phyloP scores from a whole-genome alignment of 805 yeast species.

The Maudiozyma serrabonitensis region DNA sequence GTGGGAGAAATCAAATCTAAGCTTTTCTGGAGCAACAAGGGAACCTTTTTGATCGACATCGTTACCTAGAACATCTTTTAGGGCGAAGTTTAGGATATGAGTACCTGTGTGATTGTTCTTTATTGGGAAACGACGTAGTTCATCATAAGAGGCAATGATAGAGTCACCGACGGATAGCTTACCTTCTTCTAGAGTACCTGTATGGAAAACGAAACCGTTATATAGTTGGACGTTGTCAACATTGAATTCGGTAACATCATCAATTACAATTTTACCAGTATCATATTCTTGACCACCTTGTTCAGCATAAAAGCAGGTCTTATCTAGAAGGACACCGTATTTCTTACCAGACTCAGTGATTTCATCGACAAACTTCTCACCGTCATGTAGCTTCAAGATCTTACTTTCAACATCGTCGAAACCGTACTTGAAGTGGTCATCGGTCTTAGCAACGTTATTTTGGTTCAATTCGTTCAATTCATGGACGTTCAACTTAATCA shows the following conservation, averaged over 20 bases:
- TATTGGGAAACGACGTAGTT: conserved; percentile 89
- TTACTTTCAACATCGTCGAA: conserved; percentile 58
- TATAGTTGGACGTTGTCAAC: conserved; percentile 88
- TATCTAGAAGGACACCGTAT: conserved; percentile 75
- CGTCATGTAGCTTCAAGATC: conserved; percentile 63
- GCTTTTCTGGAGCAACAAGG: conserved; percentile 86
- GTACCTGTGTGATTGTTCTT: conserved; percentile 98
- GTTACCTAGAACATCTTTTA: conserved; percentile 78
- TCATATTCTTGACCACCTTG: conserved; percentile 99
- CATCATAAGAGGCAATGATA: conserved; percentile 83
- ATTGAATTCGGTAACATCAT: conserved; percentile 76
- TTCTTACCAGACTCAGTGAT: conserved; percentile 41
- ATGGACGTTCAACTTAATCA: conserved; percentile 85
- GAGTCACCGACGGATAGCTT: conserved; percentile 52
- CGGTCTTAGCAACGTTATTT: conserved; percentile 61
- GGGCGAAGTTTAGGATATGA: conserved; percentile 82
- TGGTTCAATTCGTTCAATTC: conserved; percentile 61
- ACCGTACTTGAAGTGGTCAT: conserved; percentile 73
- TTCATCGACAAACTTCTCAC: conserved; percentile 48
- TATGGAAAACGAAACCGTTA: conserved; percentile 92
- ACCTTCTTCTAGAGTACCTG: conserved; percentile 81
- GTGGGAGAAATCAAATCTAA: conserved; percentile 93
- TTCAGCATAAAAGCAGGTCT: conserved; percentile 94
- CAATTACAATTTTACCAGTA: conserved; percentile 85
- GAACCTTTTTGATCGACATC: conserved; percentile 95